phyloP scores from a whole-genome alignment of 768 basidiomycete species.

The Daedaleopsis sinensis region DNA sequence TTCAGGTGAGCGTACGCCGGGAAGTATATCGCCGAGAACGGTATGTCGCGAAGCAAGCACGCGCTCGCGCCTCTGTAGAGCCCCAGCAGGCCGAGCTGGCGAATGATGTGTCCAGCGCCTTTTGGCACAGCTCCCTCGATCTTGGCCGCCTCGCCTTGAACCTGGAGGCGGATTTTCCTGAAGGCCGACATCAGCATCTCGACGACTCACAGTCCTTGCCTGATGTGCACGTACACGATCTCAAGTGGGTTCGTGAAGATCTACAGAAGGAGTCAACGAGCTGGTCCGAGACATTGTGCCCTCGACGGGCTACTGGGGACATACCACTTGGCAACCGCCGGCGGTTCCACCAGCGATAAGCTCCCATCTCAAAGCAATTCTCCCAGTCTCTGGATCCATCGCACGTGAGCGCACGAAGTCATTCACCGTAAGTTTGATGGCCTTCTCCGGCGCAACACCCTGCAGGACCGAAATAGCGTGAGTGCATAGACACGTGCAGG shows the following conservation, averaged over 20 bases:
- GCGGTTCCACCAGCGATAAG: constrained; percentile 89
- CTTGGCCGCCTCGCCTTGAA: constrained; percentile 96
- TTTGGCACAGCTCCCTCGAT: constrained; percentile 77
- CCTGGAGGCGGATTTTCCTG: constrained; percentile 90
- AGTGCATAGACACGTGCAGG: neutral
- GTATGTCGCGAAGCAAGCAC: constrained; percentile 93
- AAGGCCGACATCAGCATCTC: constrained; percentile 13
- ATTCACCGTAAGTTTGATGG: constrained; percentile 97
- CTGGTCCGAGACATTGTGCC: neutral
- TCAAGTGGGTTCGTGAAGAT: constrained; percentile 97
- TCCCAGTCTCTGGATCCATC: constrained; percentile 94
- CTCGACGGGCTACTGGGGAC: constrained; percentile 35
- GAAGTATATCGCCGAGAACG: constrained; percentile 95
- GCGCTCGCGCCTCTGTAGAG: constrained; percentile 93
- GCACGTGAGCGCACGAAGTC: constrained; percentile 82
- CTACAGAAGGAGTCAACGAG: constrained; percentile 42
- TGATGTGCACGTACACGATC: constrained; percentile 70
- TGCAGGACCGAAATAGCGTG: constrained; percentile 31
- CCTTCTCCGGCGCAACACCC: constrained; percentile 97
- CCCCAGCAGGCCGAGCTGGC: constrained; percentile 89
- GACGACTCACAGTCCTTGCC: neutral
- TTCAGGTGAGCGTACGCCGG: constrained; percentile 88
- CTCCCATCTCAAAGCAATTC: constrained; percentile 92
- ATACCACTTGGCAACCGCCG: constrained; percentile 96
- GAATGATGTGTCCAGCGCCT: constrained; percentile 91